Conservation (phyloP, 192 early-diverging fungal species). For the Backusella morwellensis region DNA sequence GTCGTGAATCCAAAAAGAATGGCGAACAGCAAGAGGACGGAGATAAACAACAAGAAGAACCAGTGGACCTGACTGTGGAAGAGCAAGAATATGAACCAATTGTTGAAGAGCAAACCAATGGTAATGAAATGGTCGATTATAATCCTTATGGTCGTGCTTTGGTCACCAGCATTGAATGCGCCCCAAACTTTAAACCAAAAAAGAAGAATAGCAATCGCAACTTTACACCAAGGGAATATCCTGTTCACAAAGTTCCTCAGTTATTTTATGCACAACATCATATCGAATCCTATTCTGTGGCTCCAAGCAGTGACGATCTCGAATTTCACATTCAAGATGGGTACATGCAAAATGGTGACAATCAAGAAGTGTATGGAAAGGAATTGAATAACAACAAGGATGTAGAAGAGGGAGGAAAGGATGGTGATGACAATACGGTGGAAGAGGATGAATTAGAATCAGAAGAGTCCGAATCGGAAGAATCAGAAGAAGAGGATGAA, state of each 20-base stretch:
- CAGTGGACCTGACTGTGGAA: neutral
- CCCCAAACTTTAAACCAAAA: neutral
- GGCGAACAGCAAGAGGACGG: neutral
- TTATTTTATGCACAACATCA: constrained; percentile 8
- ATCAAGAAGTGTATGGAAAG: neutral
- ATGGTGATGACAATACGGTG: neutral
- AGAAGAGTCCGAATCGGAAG: neutral
- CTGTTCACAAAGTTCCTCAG: neutral
- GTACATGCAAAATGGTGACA: neutral
- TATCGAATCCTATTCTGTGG: neutral
- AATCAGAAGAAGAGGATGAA: neutral
- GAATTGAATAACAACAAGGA: neutral
- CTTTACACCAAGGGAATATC: neutral
- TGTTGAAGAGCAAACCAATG: too few species aligned
- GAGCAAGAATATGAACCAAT: too few species aligned
- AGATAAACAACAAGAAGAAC: neutral
- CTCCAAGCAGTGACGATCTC: neutral
- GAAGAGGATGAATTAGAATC: neutral
- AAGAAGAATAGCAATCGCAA: neutral
- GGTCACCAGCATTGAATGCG: constrained; percentile 5
- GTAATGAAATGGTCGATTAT: neutral
- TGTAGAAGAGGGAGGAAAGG: neutral
- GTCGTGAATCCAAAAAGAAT: neutral
- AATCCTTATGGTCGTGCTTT: constrained; percentile 7
- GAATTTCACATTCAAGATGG: neutral